phyloP scores from a whole-genome alignment of 202 grass and related monocot genomes.

The Panicum hallii region DNA sequence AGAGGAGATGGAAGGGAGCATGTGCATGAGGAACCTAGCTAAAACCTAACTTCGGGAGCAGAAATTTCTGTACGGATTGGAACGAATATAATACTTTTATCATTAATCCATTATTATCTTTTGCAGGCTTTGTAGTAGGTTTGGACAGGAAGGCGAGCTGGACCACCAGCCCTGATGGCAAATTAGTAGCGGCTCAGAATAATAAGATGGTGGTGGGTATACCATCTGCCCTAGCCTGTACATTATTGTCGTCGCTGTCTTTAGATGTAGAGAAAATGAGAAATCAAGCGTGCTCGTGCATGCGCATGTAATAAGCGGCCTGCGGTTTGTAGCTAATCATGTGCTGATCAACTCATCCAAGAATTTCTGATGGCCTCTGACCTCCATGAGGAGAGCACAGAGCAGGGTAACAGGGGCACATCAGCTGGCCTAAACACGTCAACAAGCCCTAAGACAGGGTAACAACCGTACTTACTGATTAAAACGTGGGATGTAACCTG shows the following conservation, averaged over 20 bases:
- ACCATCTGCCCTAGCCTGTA: background rate
- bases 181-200: background rate
- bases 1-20: no score
- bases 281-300: background rate
- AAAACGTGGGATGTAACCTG: background rate
- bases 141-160: background rate
- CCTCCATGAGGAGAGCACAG: background rate
- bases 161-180: slow-evolving; percentile 3
- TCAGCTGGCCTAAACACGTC: background rate
- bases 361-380: background rate
- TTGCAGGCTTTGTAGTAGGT: background rate
- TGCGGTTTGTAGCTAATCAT: background rate
- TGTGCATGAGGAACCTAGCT: no score
- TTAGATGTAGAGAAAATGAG: background rate
- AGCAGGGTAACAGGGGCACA: background rate
- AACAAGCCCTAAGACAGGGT: background rate
- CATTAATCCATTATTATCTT: no score
- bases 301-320: no score
- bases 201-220: background rate
- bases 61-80: no score
- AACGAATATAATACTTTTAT: no score
- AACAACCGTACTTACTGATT: background rate
- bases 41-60: no score
- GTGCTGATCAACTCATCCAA: background rate
- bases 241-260: background rate